A percentile compares a stretch with the other conserved stretches of the same genome.
These are phyloP conservation scores for Crucihimalaya himalaica DNA, from an alignment of 345 rosid genomes.

Conservation along the genomic window DNA sequence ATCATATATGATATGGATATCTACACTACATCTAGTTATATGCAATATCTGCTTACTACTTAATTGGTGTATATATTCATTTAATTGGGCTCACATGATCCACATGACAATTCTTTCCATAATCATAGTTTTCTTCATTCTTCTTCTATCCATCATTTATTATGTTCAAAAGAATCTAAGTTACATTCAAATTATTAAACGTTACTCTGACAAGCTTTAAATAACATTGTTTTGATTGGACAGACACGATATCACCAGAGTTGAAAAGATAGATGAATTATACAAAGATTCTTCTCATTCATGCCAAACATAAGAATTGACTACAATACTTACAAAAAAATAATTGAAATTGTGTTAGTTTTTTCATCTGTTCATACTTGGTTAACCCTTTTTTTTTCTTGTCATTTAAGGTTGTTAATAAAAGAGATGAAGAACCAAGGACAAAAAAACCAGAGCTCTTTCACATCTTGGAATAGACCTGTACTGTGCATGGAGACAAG, in stretches of 20 bases:
- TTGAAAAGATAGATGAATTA: neutral
- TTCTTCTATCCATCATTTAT: conserved; percentile 3
- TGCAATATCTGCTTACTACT: neutral
- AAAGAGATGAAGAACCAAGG: neutral
- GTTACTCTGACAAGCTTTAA: conserved; percentile 22
- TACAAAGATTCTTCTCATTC: conserved; percentile 4
- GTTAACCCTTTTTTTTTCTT: conserved; percentile 18
- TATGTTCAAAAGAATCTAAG: conserved; percentile 10
- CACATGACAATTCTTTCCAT: conserved; percentile 20
- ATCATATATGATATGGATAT: no score
- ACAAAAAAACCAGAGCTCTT: conserved; percentile 29
- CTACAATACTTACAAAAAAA: conserved; percentile 5
- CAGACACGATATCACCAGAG: neutral
- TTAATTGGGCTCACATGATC: conserved; percentile 34
- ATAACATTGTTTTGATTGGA: conserved; percentile 9
- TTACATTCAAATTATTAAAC: conserved; percentile 15
- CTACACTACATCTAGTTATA: neutral
- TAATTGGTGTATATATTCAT: conserved; percentile 11
- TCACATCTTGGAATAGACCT: conserved; percentile 32
- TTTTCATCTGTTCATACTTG: conserved; percentile 22
- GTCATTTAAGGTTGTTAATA: conserved; percentile 3
- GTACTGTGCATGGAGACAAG: conserved; percentile 17
- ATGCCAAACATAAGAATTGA: neutral
- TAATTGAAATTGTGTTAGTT: neutral
- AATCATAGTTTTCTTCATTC: conserved; percentile 7